Evolutionary conservation across 1,139 yeast genomes (phyloP).

Genomic region (Protomyces inundatus): DNA sequence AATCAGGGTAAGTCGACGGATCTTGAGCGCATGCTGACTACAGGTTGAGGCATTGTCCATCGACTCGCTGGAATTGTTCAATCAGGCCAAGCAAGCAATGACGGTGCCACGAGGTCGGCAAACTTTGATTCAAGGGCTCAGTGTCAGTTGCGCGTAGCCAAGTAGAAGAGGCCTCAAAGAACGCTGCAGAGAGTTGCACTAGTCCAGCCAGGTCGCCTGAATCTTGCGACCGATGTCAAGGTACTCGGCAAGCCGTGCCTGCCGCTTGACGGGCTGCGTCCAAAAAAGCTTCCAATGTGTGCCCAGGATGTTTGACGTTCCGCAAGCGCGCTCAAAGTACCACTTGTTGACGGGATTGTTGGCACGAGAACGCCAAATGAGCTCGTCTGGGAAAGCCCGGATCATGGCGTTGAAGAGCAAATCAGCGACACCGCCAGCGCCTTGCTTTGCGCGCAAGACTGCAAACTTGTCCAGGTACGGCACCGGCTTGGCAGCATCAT

Average conservation of each 20-base stretch:
- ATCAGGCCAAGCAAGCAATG: too few species aligned
- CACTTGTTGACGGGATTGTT: constrained; percentile 91
- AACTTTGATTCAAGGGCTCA: too few species aligned
- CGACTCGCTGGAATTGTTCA: too few species aligned
- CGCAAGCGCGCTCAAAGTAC: constrained; percentile 89
- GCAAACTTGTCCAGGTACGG: constrained; percentile 93
- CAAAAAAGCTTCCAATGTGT: constrained; percentile 58
- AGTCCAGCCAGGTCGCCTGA: constrained; percentile 28
- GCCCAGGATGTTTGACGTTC: constrained; percentile 45
- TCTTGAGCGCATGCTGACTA: too few species aligned
- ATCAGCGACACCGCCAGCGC: constrained; percentile 90
- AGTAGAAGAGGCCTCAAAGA: too few species aligned
- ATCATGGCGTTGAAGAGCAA: constrained; percentile 75
- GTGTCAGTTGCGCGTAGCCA: too few species aligned
- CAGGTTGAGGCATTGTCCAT: too few species aligned
- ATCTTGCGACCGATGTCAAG: constrained; percentile 44
- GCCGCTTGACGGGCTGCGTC: constrained; percentile 58
- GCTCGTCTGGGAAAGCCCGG: constrained; percentile 62
- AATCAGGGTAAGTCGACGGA: too few species aligned
- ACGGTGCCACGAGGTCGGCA: too few species aligned
- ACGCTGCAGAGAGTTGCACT: not conserved
- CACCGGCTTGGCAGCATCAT: constrained; percentile 38
- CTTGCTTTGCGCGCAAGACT: constrained; percentile 73
- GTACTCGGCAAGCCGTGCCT: constrained; percentile 41
- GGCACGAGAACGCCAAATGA: constrained; percentile 84